Evolutionary conservation across 306 rosid genomes (phyloP), one percentile per base, ranked within the genome.

Genomic region (Sphenostylis stenocarpa): DNA sequence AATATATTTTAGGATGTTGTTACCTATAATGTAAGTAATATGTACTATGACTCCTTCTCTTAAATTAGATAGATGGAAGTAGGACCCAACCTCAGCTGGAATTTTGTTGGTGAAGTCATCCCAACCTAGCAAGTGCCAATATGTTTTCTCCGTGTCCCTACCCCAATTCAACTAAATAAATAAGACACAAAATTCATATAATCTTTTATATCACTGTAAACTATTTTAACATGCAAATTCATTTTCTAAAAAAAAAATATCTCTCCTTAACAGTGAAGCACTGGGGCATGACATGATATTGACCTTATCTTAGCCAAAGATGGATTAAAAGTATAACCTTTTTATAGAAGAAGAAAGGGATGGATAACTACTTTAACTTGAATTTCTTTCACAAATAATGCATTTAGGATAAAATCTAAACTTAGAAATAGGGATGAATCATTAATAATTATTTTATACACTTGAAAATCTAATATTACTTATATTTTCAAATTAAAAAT

Each of bases 261-360:
- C 56, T 31, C 65, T 5, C 39, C 70, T 57, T 70, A 78, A 45
- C 26, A 73, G 69, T 67, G 12, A 73, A 73, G 60, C 69, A 44
- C 14, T 56, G 5, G 51, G 15, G 44, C 53, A 43, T 41, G 70
- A 64, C 69, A 63, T 15, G 52, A 44, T 63, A 33, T 55, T 7
- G 29, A 28, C 4, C 66, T 38, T 70, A 79, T 31, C 79, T 55
- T 33, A 24, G 31, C 45, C 48, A 2, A 16, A 23, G 10, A 60
- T n/a, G 12, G 20, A 17, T 45, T 34, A 14, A 15, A 43, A 15
- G 41, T 2, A 60, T 7, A 28, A n/a, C 3, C 67, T 16, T 34
- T 28, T 10, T 19, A 63, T 63, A 17, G 45, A 62, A 63, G n/a
- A 34, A n/a, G n/a, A 8, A 70, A 31, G 33, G 47, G 33, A 48